These are phyloP conservation scores for Caloboletus firmus DNA, from an alignment of 1,284 basidiomycete genomes.

Conservation along the genomic window DNA sequence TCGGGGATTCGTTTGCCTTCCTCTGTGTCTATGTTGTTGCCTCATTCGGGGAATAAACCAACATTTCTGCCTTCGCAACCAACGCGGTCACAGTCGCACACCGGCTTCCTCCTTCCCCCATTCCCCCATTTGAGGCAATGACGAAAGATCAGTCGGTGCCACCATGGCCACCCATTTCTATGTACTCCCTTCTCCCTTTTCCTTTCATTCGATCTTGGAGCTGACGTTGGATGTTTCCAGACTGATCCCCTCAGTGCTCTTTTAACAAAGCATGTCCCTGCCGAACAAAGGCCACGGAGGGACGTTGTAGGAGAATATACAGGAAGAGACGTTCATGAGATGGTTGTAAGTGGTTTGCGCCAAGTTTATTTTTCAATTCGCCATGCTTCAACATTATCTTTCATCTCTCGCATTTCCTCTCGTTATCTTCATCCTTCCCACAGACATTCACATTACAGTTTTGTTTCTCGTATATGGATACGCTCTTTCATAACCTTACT, in stretches of 20 bases:
- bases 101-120: neutral
- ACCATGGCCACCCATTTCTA: constrained; percentile 6
- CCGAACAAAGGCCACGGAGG: constrained; percentile 68
- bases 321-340: constrained; percentile 65
- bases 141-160: constrained; percentile 4
- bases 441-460: constrained; percentile 16
- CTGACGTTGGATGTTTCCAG: constrained; percentile 47
- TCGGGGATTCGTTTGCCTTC: constrained; percentile 35
- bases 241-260: constrained; percentile 78
- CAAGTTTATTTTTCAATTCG: constrained; percentile 15
- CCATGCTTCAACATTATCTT: constrained; percentile 2
- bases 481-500: constrained; percentile 25
- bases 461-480: constrained; percentile 26
- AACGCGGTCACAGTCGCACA: neutral
- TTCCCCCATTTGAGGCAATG: constrained; percentile 5
- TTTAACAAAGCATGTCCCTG: constrained; percentile 77
- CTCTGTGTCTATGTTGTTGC: constrained; percentile 14
- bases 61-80: neutral
- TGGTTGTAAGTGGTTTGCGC: constrained; percentile 60
- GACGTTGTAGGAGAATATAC: constrained; percentile 74
- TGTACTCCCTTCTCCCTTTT: neutral
- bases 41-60: neutral
- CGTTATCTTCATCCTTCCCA: constrained; percentile 8
- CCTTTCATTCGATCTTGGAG: neutral
- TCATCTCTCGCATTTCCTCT: constrained; percentile 7